Percentiles rank a stretch among this genome's conserved stretches.
These are phyloP conservation scores for Aspergillus chevalieri DNA, from an alignment of 2,329 filamentous ascomycete genomes.

Conservation along the genomic window DNA sequence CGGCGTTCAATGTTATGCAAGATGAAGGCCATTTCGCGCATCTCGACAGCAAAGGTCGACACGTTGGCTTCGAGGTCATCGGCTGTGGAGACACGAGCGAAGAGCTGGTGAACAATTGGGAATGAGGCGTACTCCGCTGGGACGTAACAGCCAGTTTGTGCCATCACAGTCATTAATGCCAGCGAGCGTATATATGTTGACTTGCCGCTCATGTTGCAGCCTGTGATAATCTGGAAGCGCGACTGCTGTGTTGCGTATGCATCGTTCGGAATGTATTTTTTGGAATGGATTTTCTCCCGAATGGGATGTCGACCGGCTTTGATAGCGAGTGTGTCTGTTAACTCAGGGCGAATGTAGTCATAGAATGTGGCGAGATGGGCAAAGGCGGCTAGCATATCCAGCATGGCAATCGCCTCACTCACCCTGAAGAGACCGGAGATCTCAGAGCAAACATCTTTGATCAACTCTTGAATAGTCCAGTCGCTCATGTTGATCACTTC, in stretches of 20 bases:
- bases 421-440: constrained; percentile 72
- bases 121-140: constrained; percentile 80
- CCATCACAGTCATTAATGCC: constrained; percentile 83
- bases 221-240: constrained; percentile 88
- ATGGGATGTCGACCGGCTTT: constrained; percentile 73
- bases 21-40: constrained; percentile 94
- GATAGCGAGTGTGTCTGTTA: constrained; percentile 64
- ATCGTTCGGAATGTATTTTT: constrained; percentile 79
- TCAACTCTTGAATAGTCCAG: constrained; percentile 63
- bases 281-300: constrained; percentile 63
- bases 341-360: constrained; percentile 63
- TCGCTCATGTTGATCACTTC: constrained; percentile 83
- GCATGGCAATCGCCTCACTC: constrained; percentile 75
- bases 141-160: constrained; percentile 85
- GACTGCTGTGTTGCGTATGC: constrained; percentile 74
- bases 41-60: constrained; percentile 89
- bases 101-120: constrained; percentile 73
- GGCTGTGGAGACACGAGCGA: constrained; percentile 79
- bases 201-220: constrained; percentile 97
- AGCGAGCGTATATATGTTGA: constrained; percentile 88
- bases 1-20: constrained; percentile 70
- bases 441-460: constrained; percentile 64
- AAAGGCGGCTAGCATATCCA: constrained; percentile 81
- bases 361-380: constrained; percentile 63
- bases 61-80: constrained; percentile 86